Evolutionary conservation across 1,284 basidiomycete genomes (phyloP).

Genomic region (Hypsizygus ulmarius): DNA sequence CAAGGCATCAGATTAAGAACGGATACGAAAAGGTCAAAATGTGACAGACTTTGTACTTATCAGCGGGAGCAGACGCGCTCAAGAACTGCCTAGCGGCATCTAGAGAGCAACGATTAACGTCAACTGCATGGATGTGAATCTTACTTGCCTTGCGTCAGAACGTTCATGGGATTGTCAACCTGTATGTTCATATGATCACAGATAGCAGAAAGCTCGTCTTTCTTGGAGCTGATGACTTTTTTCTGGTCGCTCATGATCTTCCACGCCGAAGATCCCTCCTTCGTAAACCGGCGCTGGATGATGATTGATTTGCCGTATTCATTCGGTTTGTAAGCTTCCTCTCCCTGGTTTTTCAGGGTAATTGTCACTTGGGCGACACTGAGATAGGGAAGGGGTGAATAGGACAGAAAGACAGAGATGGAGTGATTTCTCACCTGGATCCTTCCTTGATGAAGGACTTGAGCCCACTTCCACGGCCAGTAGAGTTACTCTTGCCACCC

Average conservation of each 20-base stretch:
- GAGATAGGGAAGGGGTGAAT: constrained; percentile 5
- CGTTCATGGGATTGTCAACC: constrained; percentile 95
- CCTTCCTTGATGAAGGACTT: constrained; percentile 91
- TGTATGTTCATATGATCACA: constrained; percentile 95
- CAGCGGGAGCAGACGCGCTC: constrained; percentile 76
- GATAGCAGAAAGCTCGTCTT: constrained; percentile 83
- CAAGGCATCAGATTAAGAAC: constrained; percentile 2
- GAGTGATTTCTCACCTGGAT: constrained; percentile 53
- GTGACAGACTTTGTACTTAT: constrained; percentile 80
- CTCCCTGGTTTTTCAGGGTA: constrained; percentile 82
- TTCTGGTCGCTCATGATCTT: constrained; percentile 74
- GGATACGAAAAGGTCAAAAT: background rate
- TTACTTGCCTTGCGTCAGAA: constrained; percentile 80
- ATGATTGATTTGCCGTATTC: constrained; percentile 84
- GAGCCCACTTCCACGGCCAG: constrained; percentile 84
- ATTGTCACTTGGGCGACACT: constrained; percentile 80
- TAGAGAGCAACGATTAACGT: constrained; percentile 20
- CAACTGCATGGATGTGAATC: background rate
- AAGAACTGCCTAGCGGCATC: constrained; percentile 80
- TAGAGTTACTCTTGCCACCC: constrained; percentile 88
- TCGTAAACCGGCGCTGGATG: constrained; percentile 80
- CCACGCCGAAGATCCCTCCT: constrained; percentile 75
- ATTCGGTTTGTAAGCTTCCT: constrained; percentile 83
- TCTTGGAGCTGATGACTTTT: constrained; percentile 73
- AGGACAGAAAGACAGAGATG: background rate